Evolutionary conservation across 1,139 yeast species (phyloP).

Genomic region (Lodderomyces elongisporus): DNA sequence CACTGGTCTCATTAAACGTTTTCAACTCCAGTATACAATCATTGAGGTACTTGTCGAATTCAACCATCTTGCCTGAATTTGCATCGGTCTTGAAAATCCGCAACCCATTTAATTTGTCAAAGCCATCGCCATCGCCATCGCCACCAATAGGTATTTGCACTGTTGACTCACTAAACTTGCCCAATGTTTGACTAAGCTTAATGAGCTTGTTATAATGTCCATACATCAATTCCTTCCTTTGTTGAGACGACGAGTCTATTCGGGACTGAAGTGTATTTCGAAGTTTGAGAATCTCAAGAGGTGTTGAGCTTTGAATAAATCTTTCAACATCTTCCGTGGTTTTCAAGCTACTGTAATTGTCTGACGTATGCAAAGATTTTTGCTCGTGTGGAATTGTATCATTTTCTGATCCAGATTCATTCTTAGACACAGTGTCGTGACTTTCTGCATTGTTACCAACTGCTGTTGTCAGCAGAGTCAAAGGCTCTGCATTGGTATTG

Average conservation of each 20-base stretch:
- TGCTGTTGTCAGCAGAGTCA: slow-evolving; percentile 1
- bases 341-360: too few species aligned
- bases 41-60: slow-evolving; percentile 22
- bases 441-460: too few species aligned
- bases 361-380: too few species aligned
- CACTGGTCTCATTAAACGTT: slow-evolving; percentile 21
- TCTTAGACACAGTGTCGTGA: too few species aligned
- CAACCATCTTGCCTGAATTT: slow-evolving; percentile 1
- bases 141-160: slow-evolving; percentile 3
- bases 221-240: slow-evolving; percentile 42
- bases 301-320: slow-evolving; percentile 29
- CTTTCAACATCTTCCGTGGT: slow-evolving; percentile 21
- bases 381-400: too few species aligned
- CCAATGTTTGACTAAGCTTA: slow-evolving; percentile 36
- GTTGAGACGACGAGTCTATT: slow-evolving; percentile 37
- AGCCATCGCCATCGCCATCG: background rate
- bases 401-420: too few species aligned
- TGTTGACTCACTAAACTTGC: slow-evolving; percentile 22
- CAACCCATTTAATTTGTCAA: slow-evolving; percentile 5
- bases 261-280: slow-evolving; percentile 30
- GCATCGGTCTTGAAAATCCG: slow-evolving; percentile 7
- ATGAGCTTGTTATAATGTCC: slow-evolving; percentile 45
- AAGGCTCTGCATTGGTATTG: background rate
- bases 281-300: slow-evolving; percentile 32
- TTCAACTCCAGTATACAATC: slow-evolving; percentile 24